Base-by-base conservation (phyloP, 441 rosid genomes). In the Daphne laureola region DNA sequence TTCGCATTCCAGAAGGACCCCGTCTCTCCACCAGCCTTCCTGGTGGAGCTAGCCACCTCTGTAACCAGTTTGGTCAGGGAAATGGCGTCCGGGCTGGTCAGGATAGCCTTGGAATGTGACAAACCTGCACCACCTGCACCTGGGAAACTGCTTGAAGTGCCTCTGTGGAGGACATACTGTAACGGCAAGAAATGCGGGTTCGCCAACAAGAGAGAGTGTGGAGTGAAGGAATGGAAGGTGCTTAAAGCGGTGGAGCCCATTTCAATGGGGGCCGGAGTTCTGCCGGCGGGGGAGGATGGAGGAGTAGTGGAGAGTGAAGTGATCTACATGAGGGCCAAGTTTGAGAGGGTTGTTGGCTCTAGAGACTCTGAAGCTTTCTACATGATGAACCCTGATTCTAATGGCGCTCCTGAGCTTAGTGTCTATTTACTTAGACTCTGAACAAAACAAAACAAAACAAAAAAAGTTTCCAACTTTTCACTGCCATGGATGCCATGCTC, bases 341-440 rank as follows among this genome's bases (percentile, higher is more conserved):
- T 93, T 55, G 95, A 93, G 68, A 63, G 96, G 54, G 77, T 93
- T 53, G 87, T 93, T 14, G 97, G 99, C 25, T 93, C 99, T 8
- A 81, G 93, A 82, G 99, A 93, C 65, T 93, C 97, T 0, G 97
- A 93, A 49, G 99, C 99, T 49, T 93, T 90, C 69, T 93, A 93
- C 51, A 93, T 93, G 99, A 93, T 87, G 96, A 93, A 93, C 74
- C 97, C 97, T 52, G 99, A 93, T 46, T 78, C 93, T 63, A 85
- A 87, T 67, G 99, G 99, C 62, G 72, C 97, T 71, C 95, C 97
- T 62, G 97, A 93, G 74, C 97, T 93, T 12, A 93, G 97, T 66
- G 72, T 93, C 72, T 93, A 93, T 56, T 67, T 93, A 49, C 95
- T 93, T 59, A 85, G 99, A 79, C 77, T 80, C 69, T 88, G 35